A percentile compares a stretch with the other conserved stretches of the same genome.
Conservation (phyloP, 768 basidiomycete species). For the Trametes cubensis region DNA sequence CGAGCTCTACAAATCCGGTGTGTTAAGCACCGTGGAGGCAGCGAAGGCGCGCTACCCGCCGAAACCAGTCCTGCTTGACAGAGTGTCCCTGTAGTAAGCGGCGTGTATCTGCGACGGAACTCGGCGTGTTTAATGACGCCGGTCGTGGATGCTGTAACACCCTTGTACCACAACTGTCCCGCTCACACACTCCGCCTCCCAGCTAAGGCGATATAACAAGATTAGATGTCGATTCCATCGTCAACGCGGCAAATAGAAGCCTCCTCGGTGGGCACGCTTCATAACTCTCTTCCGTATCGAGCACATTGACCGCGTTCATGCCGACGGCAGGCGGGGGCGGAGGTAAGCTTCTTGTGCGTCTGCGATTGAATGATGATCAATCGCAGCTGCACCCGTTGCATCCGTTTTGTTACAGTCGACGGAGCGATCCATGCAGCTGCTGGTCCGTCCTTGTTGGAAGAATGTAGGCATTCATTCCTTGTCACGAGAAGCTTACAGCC, state of each 20-base stretch:
- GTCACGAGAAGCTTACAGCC: background rate
- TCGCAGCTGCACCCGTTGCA: background rate
- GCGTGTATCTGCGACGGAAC: background rate
- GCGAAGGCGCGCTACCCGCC: conserved; percentile 42
- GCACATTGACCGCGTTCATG: conserved; percentile 8
- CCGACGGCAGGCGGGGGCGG: conserved; percentile 68
- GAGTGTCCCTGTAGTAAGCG: conserved; percentile 71
- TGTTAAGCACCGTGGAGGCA: conserved; percentile 41
- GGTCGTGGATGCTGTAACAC: conserved; percentile 1
- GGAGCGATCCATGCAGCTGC: conserved; percentile 82
- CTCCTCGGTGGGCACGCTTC: conserved; percentile 55
- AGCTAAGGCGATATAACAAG: conserved; percentile 83
- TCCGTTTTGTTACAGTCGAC: conserved; percentile 54
- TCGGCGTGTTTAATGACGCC: background rate
- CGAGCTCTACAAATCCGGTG: conserved; percentile 49
- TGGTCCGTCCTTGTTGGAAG: conserved; percentile 61
- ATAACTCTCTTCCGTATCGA: conserved; percentile 2
- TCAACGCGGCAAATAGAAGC: conserved; percentile 80
- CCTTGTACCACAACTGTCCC: conserved; percentile 15
- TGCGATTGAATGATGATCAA: background rate
- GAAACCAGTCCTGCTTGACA: conserved; percentile 47
- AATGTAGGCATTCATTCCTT: conserved; percentile 54
- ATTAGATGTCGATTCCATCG: conserved; percentile 70
- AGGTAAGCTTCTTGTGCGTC: conserved; percentile 45
- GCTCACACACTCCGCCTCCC: conserved; percentile 2